Percentiles rank a stretch among this genome's conserved stretches.
Conservation (phyloP, 176 grass and related monocot species). For the Musa schizocarpa region DNA sequence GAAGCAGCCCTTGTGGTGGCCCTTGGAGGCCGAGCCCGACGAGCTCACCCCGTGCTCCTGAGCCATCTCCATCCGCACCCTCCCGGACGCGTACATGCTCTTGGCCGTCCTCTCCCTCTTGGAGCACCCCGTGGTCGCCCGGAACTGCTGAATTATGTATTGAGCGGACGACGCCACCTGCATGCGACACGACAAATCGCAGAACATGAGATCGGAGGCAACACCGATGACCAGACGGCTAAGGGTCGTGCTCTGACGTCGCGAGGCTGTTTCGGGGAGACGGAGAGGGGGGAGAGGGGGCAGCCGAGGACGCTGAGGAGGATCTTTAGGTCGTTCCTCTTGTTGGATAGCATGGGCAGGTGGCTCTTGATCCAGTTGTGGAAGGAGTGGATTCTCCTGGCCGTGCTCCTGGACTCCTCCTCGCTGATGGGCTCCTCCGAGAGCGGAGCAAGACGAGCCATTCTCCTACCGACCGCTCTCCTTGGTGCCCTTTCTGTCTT, state of each 20-base stretch:
- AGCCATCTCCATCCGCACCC: slow-evolving; percentile 53
- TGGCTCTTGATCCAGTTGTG: slow-evolving; percentile 36
- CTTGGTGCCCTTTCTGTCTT: background rate
- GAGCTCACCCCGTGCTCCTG: slow-evolving; percentile 28
- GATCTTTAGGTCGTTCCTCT: slow-evolving; percentile 61
- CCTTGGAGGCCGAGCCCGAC: slow-evolving; percentile 8
- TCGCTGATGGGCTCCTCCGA: slow-evolving; percentile 90
- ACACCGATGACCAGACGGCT: too few species aligned
- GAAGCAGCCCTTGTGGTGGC: slow-evolving; percentile 63
- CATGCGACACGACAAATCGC: background rate
- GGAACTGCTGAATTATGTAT: slow-evolving; percentile 94
- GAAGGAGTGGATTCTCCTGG: slow-evolving; percentile 30
- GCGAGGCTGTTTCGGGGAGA: slow-evolving; percentile 48
- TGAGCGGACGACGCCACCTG: slow-evolving; percentile 83
- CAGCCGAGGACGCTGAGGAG: slow-evolving; percentile 88
- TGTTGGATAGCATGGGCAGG: slow-evolving; percentile 37
- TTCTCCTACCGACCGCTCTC: background rate
- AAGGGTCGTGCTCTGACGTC: slow-evolving; percentile 23
- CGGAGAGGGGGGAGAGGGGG: slow-evolving; percentile 84
- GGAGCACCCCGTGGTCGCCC: slow-evolving; percentile 69
- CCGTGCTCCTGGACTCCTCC: slow-evolving; percentile 25
- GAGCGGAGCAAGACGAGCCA: slow-evolving; percentile 70
- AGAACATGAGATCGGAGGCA: background rate
- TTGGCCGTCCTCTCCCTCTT: slow-evolving; percentile 59
- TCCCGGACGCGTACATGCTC: slow-evolving; percentile 78